Conservation (phyloP, 805 yeast species). For the Danielozyma ontarioensis region DNA sequence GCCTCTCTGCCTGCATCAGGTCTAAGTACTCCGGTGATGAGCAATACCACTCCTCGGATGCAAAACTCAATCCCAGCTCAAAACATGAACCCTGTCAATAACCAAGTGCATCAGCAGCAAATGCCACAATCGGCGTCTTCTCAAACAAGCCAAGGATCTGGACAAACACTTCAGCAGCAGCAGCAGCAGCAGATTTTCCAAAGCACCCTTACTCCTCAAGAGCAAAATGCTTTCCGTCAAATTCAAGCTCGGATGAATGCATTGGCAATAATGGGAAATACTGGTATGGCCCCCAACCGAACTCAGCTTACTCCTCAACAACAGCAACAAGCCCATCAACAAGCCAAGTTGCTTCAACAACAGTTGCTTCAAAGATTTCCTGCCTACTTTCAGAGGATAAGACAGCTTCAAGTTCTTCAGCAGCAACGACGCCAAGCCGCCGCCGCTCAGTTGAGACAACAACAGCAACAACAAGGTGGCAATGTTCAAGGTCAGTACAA, state of each 20-base stretch:
- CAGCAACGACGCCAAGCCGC: constrained; percentile 14
- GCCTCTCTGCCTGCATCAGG: constrained; percentile 7
- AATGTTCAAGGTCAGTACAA: constrained; percentile 6
- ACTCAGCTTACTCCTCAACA: constrained; percentile 37
- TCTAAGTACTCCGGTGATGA: constrained; percentile 9
- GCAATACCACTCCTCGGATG: constrained; percentile 5
- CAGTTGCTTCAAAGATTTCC: constrained; percentile 34
- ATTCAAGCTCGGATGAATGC: constrained; percentile 35
- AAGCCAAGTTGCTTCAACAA: constrained; percentile 34
- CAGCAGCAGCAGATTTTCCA: constrained; percentile 45
- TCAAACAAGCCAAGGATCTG: constrained; percentile 5
- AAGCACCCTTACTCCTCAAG: constrained; percentile 33
- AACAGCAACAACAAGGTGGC: constrained; percentile 8
- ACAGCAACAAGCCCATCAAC: constrained; percentile 40
- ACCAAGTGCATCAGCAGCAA: constrained; percentile 2
- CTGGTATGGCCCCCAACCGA: constrained; percentile 40
- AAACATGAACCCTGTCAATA: constrained; percentile 8
- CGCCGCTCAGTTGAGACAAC: constrained; percentile 13
- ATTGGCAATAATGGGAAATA: constrained; percentile 37
- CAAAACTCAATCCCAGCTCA: constrained; percentile 3
- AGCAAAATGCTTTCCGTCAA: constrained; percentile 37
- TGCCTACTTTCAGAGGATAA: constrained; percentile 30
- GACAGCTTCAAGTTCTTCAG: constrained; percentile 31
- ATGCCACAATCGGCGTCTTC: neutral
- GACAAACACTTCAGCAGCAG: constrained; percentile 25